Evolutionary conservation across 345 rosid genomes (phyloP), one percentile per base, ranked within the genome.

Genomic region (Salix koriyanagi): DNA sequence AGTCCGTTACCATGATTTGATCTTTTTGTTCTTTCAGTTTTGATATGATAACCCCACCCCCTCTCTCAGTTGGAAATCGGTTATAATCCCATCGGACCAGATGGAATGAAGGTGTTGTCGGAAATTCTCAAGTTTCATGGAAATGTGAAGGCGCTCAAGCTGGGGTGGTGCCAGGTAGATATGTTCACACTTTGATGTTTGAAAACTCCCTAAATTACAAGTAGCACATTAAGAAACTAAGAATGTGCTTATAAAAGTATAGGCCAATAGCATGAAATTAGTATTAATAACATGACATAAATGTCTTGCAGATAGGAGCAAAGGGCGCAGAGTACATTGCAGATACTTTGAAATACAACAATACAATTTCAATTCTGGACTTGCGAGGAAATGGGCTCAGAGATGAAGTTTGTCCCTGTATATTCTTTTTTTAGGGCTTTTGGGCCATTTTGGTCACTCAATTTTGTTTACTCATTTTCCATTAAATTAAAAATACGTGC

Each of bases 81-180:
- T 82, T 95, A 95, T 85, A 95, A 95, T 86, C 99, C 99, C 71
- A 87, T 91, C 64, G 97, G 97, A 72, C 83, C 94, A 3, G 93
- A 95, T 46, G 97, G 97, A 66, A 94, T 91, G 37, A 91, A 91
- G 88, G 94, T 90, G 25, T 73, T 95, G 83, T 86, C 88, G 3
- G 99, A 95, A 81, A 87, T 95, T 84, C 96, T 95, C 18, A 95
- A 95, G 90, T 95, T 95, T 83, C 89, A 91, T 77, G 97, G 99
- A 74, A 95, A 89, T 76, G 81, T 95, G 42, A 89, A 84, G 67
- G 87, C 89, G 26, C 92, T 95, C 64, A 95, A 95, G 90, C 99
- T 95, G 73, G 97, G 97, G 78, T 95, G 97, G 99, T 95, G 99
- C 83, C 94, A 91, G 97, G 98, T 94, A 82, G 84, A 71, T 41